Evolutionary conservation across 192 early-diverging fungal genomes (phyloP), one percentile per base, ranked within the genome.

Genomic region (Backusella luteola): DNA sequence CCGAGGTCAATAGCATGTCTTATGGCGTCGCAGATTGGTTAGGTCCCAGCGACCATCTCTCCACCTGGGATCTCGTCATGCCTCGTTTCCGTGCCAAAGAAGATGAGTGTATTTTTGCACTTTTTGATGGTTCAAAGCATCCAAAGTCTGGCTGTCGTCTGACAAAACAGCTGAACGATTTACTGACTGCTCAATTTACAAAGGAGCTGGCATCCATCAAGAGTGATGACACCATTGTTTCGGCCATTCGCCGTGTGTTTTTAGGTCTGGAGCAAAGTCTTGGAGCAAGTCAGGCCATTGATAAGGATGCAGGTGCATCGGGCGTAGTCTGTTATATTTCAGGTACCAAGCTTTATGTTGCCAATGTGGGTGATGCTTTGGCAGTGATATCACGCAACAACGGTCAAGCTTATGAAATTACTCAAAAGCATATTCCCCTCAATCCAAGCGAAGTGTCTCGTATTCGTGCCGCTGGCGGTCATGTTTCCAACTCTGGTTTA

Each of bases 21-120:
- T 97, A 96, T 73, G 95, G 95, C 12, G 93, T 97, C 75, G 94
- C 95, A 3, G 96, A 97, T 56, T 90, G 89, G 49, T 79, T 96
- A 23, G 93, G 91, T 36, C 89, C 73, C 34, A 84, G 85, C 34
- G 90, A 94, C 23, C 87, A 90, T 63, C 80, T 97, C 8, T 89
- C 91, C 3, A 88, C 92, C 15, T 96, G 95, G 94, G 96, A 97
- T 79, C 79, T 95, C 14, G 96, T 95, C 6, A 88, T 93, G 79
- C 93, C 96, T 15, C 87, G 92, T 52, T 94, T 97, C 77, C 85
- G 94, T 42, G 91, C 88, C 46, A 84, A 90, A n/a, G 94, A 95
- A 35, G 94, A 97, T 75, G 96, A 97, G 77, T 93, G 91, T 38
- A 74, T 97, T 1, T 96, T 97, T 87, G 96, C 93, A 7, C 76